A percentile compares a stretch with the other conserved stretches of the same genome.
phyloP scores from a whole-genome alignment of 2,329 filamentous ascomycete species.

The Ophiostoma quercus region DNA sequence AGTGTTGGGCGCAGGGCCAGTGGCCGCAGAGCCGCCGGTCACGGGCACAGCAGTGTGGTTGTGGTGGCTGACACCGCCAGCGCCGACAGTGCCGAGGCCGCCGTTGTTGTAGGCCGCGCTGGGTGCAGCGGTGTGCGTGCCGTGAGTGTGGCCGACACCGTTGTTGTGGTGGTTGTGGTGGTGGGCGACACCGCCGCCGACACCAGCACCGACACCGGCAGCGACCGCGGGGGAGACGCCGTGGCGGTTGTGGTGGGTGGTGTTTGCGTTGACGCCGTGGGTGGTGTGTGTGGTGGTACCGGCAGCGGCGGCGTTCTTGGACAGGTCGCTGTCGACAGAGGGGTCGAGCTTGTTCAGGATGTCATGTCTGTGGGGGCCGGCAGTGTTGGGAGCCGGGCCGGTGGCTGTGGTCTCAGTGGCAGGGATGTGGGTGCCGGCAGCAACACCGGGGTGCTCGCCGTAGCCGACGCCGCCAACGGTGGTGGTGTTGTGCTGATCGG shows the following conservation, averaged over 20 bases:
- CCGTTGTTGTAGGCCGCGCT: constrained; percentile 14
- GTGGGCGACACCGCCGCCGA: constrained; percentile 14
- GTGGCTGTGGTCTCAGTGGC: constrained; percentile 19
- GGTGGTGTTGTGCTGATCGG: constrained; percentile 16
- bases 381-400: constrained; percentile 24
- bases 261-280: not conserved
- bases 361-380: constrained; percentile 40
- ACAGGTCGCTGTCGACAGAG: constrained; percentile 36
- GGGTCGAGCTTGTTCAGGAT: constrained; percentile 42
- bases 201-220: constrained; percentile 2
- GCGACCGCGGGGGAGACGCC: not conserved
- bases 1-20: constrained; percentile 34
- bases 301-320: constrained; percentile 6
- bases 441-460: constrained; percentile 14
- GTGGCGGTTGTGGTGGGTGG: not conserved
- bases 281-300: not conserved
- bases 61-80: not conserved
- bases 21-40: not conserved
- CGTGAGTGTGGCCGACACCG: not conserved
- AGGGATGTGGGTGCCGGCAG: constrained; percentile 20
- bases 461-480: constrained; percentile 3
- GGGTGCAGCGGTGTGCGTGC: not conserved
- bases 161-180: constrained; percentile 19
- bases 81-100: not conserved
- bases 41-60: not conserved